Evolutionary conservation across 2,329 filamentous ascomycete species (phyloP), one percentile per base, ranked within the genome.

Genomic region (Fusarium solani-melongenae): DNA sequence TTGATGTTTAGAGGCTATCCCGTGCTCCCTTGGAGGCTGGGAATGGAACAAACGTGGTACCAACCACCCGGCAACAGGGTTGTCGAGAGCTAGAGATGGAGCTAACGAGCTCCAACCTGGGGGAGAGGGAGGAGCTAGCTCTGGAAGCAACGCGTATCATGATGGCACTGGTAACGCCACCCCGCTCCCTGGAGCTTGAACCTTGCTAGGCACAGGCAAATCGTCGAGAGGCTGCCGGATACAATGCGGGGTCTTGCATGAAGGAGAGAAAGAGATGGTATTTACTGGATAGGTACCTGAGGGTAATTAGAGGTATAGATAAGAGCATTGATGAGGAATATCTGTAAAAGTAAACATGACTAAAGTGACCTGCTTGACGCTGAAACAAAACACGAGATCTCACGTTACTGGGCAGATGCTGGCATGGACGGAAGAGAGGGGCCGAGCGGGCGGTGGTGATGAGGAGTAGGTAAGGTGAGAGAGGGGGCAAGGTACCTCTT

Each of bases 341-440:
- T 20, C 46, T 31, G 46, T 53, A 31, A 7, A 53, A 31, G 24
- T n/a, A 31, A 53, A 53, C 17, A 27, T 27, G 9, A 46, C 41
- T 1, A 39, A n/a, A 39, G 38, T 20, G 39, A 44, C 11, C 39
- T 31, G 46, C n/a, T 33, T 55, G 31, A 11, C 22, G 8, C 51
- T 55, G 51, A 56, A 56, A 60, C 41, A 38, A 29, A 33, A 46
- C n/a, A 46, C n/a, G 27, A n/a, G 33, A 53, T 53, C 46, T 53
- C 17, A 41, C 38, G 34, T 27, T 41, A 59, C 58, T 8, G 39
- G 58, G 58, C 58, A n/a, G 24, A 14, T 38, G 22, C 67, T 66
- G 67, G 71, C 17, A 60, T 71, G 39, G 53, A 24, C 65, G 72
- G 72, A 67, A 72, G 71, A 71, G 72, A 75, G 72, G 72, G 72